Conservation (phyloP, 2,329 filamentous ascomycete species). For the Xylaria digitata region DNA sequence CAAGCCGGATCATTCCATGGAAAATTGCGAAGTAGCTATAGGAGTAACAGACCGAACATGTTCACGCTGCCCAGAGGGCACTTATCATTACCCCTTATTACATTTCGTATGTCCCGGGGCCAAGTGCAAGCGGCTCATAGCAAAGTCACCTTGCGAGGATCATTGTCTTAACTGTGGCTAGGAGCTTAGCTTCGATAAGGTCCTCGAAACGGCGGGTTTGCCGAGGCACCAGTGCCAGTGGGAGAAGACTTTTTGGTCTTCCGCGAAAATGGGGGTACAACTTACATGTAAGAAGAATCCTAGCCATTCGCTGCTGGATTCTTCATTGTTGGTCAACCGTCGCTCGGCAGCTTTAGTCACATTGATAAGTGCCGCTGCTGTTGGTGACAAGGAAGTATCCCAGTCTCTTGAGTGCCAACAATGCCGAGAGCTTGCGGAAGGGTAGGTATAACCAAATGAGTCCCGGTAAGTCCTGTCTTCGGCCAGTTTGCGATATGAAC, state of each 20-base stretch:
- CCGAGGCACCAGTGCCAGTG: conserved; percentile 15
- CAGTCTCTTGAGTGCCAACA: conserved; percentile 1
- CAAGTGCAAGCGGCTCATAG: background rate
- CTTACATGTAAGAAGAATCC: background rate
- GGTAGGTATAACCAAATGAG: background rate
- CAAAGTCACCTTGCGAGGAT: background rate
- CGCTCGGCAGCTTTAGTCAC: background rate
- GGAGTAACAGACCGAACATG: background rate
- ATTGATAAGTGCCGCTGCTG: background rate
- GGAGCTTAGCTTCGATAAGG: conserved; percentile 15
- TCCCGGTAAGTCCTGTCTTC: background rate
- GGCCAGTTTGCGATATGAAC: no score
- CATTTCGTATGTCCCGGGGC: conserved; percentile 5
- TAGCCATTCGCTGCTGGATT: background rate
- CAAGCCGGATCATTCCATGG: background rate
- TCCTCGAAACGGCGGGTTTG: background rate
- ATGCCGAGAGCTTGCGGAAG: background rate
- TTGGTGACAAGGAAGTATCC: background rate
- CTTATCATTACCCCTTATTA: conserved; percentile 3
- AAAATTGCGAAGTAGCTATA: background rate
- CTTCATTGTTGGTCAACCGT: background rate
- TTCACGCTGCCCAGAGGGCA: background rate
- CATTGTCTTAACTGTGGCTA: conserved; percentile 19
- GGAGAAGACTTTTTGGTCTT: background rate
- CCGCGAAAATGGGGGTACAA: background rate